Base-by-base conservation (phyloP, 2,329 filamentous ascomycete species). In the Sclerotinia minor region DNA sequence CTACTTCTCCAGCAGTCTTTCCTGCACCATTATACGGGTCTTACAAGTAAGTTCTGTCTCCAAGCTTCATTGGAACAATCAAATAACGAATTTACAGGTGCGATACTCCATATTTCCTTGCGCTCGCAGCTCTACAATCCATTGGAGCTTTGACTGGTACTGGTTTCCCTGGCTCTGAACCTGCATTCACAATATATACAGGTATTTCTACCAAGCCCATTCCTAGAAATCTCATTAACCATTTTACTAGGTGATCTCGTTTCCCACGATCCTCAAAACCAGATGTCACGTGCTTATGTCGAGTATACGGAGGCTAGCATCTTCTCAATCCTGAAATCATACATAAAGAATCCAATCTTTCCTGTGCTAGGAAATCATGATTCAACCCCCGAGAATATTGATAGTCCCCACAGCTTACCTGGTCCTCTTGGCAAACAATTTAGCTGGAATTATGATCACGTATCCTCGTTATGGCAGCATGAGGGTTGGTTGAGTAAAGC, bases 321-420 rank as follows among this genome's bases (percentile, higher is more conserved):
- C 47, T 86, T 82, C 74, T 78, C 80, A 35, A 82, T 87, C 79
- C 81, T 87, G 75, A 85, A 85, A 72, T 76, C 79, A 5, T 87
- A 85, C 71, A 79, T 87, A 47, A 82, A 81, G 3, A 83, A 83
- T 0, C 84, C 85, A 4, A 81, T 87, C 4, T 87, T 85, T 69
- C 76, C 82, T 0, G 83, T 83, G 0, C 79, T 87, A 1, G 85
- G 85, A 2, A 87, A 87, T 70, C 85, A 87, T 67, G 85, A 87
- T 72, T 82, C 80, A 15, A 84, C 80, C 68, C 84, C 85, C 1
- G 80, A 82, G 67, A 83, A 81, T 29, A 82, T 85, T 35, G 82
- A 85, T 71, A 79, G 81, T 8, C 83, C 84, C 2, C 82, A 86
- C 70, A 81, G 75, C 41, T 76, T 87, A 11, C 84, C 84, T 11